These are phyloP conservation scores for slime mould (Dictyostelium discoideum) DNA, from an alignment of 78 protist genomes.

Conservation along the genomic window DNA sequence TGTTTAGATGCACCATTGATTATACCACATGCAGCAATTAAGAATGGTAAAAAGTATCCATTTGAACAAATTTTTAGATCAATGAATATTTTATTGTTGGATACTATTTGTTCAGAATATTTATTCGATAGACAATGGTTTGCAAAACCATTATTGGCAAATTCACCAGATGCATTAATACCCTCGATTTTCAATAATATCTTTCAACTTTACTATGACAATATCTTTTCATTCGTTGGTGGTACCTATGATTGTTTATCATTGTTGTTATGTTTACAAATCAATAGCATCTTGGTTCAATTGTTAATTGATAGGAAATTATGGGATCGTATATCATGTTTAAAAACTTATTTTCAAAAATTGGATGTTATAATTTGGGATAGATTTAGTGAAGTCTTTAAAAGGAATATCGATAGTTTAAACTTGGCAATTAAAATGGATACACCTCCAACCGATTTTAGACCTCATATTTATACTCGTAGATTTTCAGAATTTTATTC, in stretches of 20 bases:
- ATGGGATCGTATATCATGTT: slow-evolving; percentile 15
- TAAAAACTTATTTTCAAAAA: slow-evolving; percentile 29
- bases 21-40: slow-evolving; percentile 67
- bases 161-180: slow-evolving; percentile 9
- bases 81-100: slow-evolving; percentile 60
- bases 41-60: slow-evolving; percentile 67
- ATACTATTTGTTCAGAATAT: slow-evolving; percentile 59
- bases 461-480: slow-evolving; percentile 76
- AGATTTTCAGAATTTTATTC: slow-evolving; percentile 77
- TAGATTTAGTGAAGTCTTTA: slow-evolving; percentile 59
- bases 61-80: slow-evolving; percentile 74
- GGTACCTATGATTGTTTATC: slow-evolving; percentile 55
- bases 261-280: slow-evolving; percentile 20
- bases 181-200: slow-evolving; percentile 44
- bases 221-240: slow-evolving; percentile 33
- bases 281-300: slow-evolving; percentile 26
- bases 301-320: slow-evolving; percentile 12
- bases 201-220: slow-evolving; percentile 31
- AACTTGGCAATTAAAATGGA: slow-evolving; percentile 20
- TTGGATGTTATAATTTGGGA: slow-evolving; percentile 61
- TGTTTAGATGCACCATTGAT: slow-evolving; percentile 69
- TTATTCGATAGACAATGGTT: slow-evolving; percentile 62
- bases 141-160: slow-evolving; percentile 49
- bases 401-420: slow-evolving; percentile 68
- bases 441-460: not conserved